These are phyloP conservation scores for Hemisphaericaspora nanyangensis DNA, from an alignment of 805 yeast species.

Conservation along the genomic window DNA sequence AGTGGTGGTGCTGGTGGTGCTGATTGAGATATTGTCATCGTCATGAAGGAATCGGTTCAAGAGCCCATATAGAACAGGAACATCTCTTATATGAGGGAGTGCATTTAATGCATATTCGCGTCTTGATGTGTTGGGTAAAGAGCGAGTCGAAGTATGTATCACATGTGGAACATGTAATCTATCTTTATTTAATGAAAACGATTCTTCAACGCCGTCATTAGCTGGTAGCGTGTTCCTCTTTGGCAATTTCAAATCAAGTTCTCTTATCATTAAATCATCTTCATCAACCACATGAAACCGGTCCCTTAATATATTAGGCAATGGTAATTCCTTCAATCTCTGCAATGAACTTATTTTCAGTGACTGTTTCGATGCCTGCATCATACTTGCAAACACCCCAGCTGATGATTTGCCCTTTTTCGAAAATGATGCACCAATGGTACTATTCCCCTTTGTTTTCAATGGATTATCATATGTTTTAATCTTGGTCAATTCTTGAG, in stretches of 20 bases:
- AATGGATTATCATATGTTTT: constrained; percentile 26
- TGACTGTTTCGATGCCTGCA: constrained; percentile 26
- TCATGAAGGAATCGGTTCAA: background rate
- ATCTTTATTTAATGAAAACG: background rate
- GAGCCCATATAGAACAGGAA: background rate
- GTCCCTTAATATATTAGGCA: constrained; percentile 24
- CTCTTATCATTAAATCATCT: background rate
- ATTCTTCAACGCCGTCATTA: background rate
- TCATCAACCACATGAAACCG: constrained; percentile 30
- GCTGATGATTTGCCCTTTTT: constrained; percentile 8
- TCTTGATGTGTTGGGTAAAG: background rate
- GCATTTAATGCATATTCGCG: background rate
- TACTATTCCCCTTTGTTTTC: constrained; percentile 21
- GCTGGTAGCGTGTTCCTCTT: no score
- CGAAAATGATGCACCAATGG: background rate
- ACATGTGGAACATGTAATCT: background rate
- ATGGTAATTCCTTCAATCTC: constrained; percentile 27
- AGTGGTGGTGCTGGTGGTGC: no score
- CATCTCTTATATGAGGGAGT: background rate
- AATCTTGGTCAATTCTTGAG: constrained; percentile 21
- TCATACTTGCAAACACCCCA: constrained; percentile 37
- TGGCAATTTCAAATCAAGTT: background rate
- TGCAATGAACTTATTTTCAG: constrained; percentile 26
- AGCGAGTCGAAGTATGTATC: background rate
- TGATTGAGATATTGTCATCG: no score